Base-by-base conservation (phyloP, 164 flowering plant species). In the Berberis vulgaris region DNA sequence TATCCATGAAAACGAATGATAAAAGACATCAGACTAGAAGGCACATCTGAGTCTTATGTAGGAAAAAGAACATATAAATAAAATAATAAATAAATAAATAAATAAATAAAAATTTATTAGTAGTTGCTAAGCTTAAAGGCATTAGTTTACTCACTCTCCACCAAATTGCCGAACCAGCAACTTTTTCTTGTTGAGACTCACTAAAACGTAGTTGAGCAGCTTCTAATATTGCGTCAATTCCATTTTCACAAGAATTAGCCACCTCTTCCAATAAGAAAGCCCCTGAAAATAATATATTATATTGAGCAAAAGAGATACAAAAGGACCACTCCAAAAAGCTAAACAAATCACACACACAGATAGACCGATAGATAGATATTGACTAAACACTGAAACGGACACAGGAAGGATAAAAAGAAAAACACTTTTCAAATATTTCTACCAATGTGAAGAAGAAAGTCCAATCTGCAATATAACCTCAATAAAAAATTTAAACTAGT, bases 201-300 rank as follows among this genome's bases (percentile, higher is more conserved):
- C 40, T 62, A 58, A 83, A 84, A 64, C 87, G 77, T 54, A 64
- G 76, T 61, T 71, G 75, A 45, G 78, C 84, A 75, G 92, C 86
- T 69, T 84, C 87, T 40, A 88, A n/a, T 44, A 91, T 67, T 38
- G 88, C 90, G 61, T 72, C 68, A 52, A 85, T 69, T 68, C 89
- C 99, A 46, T 82, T 85, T 60, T 49, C 65, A 45, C 87, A 88
- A 73, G 69, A 69, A 64, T 38, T 75, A 50, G 80, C 84, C 12
- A 91, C 71, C 76, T 89, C 95, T 78, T 91, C 99, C 59, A 95
- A 71, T 65, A 95, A 70, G 71, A 95, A 89, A 58, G 80, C 65
- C 67, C 97, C 99, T 91, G 71, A 65, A 76, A 43, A 43, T 45
- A 67, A 47, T 44, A 56, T 47, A 4, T 11, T 2, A 45, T 54